Conservation (phyloP, 2,329 filamentous ascomycete species). For the Diaporthe sp. region DNA sequence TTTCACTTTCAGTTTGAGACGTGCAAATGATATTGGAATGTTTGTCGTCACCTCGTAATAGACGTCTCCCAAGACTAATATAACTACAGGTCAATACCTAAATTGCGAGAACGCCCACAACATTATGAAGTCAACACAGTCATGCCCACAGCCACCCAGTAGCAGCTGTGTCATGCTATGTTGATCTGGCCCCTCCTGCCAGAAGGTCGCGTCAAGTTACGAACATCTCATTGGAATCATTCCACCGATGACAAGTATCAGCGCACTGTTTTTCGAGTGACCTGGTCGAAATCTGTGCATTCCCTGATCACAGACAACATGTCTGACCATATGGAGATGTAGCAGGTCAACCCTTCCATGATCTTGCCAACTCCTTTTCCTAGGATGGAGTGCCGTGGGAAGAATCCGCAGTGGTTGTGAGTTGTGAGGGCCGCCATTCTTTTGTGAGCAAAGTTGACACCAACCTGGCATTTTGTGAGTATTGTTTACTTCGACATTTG, state of each 20-base stretch:
- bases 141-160: rapidly evolving
- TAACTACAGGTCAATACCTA: no score
- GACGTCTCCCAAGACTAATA: background rate
- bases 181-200: background rate
- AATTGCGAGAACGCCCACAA: background rate
- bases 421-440: background rate
- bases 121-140: background rate
- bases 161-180: background rate
- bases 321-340: slow-evolving; percentile 14
- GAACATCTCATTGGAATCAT: rapidly evolving
- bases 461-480: background rate
- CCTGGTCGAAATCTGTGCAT: slow-evolving; percentile 3
- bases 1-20: background rate
- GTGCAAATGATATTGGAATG: background rate
- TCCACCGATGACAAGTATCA: background rate
- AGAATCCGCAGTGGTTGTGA: background rate
- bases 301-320: slow-evolving; percentile 14
- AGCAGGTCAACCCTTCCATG: background rate
- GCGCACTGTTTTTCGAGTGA: background rate
- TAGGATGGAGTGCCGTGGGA: background rate
- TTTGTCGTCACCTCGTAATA: background rate
- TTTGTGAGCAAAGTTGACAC: background rate
- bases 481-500: rapidly evolving
- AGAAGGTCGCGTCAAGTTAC: no score
- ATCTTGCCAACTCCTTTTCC: background rate